Evolutionary conservation across 2,329 filamentous ascomycete species (phyloP), one percentile per base, ranked within the genome.

Genomic region (Aspergillaceae sp.): DNA sequence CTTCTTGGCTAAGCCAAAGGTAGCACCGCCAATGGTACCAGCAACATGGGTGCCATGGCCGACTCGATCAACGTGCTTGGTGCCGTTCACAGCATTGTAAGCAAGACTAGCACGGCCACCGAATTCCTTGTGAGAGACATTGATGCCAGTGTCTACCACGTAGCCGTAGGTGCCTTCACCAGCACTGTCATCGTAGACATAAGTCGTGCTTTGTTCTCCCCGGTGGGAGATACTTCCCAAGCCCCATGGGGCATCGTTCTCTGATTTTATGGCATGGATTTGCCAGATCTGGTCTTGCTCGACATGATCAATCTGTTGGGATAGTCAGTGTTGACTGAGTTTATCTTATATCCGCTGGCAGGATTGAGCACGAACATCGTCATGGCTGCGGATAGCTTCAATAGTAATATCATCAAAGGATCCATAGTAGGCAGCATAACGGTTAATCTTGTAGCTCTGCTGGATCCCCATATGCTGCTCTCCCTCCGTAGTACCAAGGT

Each of bases 321-420:
- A 19, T 19, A 19, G 19, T 19, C 19, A 19, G 19, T 19, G 19
- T 19, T 19, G 19, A 19, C 19, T 19, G 19, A 19, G 19, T 19
- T 19, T 1, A 19, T 19, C 19, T 19, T 19, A 37, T 26, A 7
- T 37, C 2, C 26, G 7, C n/a, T 34, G 26, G 4, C 34, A 28
- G 29, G 27, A 33, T 64, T 34, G 8, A 29, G 11, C 4, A 54
- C 52, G 40, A 36, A 70, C 62, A 53, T 67, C 58, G 7, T 58
- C 58, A 52, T 54, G 63, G 29, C 53, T 60, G 47, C 60, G 65
- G 50, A 74, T 70, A 49, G 65, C 59, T 37, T 59, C 60, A 30
- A 70, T 61, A 29, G 62, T 72, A 35, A 60, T 61, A 8, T 65
- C 64, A 51, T 75, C 72, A 48, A 76, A 74, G 29, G 67, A 62